phyloP scores from a whole-genome alignment of 2,329 filamentous ascomycete genomes.

The Aspergillus sp. region DNA sequence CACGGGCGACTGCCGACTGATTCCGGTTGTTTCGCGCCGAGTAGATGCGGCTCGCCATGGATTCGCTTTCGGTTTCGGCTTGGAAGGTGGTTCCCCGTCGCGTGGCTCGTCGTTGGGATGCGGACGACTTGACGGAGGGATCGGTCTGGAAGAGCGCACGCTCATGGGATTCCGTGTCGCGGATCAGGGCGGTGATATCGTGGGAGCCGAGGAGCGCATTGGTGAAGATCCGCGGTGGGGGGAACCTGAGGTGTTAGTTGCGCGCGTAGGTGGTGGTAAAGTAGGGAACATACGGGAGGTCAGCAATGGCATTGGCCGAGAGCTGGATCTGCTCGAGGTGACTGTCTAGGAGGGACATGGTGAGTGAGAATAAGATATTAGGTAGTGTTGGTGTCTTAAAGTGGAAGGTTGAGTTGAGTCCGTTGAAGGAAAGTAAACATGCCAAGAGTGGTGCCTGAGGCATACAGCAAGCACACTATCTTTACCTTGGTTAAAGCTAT shows the following conservation, averaged over 20 bases:
- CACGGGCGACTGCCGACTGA: slow-evolving; percentile 82
- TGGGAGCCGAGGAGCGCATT: slow-evolving; percentile 84
- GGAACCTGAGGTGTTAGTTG: slow-evolving; percentile 62
- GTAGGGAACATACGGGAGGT: slow-evolving; percentile 61
- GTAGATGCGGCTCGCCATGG: slow-evolving; percentile 48
- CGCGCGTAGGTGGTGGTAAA: no score
- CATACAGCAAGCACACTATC: no score
- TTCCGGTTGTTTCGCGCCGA: slow-evolving; percentile 60
- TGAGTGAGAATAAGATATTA: slow-evolving; percentile 13
- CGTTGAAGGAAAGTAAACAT: slow-evolving; percentile 1
- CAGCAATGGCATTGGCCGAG: slow-evolving; percentile 73
- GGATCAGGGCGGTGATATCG: slow-evolving; percentile 92
- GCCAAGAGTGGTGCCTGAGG: background rate
- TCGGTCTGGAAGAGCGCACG: slow-evolving; percentile 92
- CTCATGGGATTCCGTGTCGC: slow-evolving; percentile 92
- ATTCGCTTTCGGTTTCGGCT: slow-evolving; percentile 36
- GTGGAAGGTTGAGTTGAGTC: background rate
- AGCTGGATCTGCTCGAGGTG: slow-evolving; percentile 76
- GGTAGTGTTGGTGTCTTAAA: no score
- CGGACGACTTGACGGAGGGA: slow-evolving; percentile 56
- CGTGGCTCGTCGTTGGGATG: slow-evolving; percentile 46
- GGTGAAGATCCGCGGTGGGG: slow-evolving; percentile 88
- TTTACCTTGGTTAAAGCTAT: no score
- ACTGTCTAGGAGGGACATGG: slow-evolving; percentile 67
- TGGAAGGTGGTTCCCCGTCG: slow-evolving; percentile 52